A percentile compares a stretch with the other conserved stretches of the same genome.
Conservation (phyloP, 257 asterid genomes). For the Nicotiana tabacum region DNA sequence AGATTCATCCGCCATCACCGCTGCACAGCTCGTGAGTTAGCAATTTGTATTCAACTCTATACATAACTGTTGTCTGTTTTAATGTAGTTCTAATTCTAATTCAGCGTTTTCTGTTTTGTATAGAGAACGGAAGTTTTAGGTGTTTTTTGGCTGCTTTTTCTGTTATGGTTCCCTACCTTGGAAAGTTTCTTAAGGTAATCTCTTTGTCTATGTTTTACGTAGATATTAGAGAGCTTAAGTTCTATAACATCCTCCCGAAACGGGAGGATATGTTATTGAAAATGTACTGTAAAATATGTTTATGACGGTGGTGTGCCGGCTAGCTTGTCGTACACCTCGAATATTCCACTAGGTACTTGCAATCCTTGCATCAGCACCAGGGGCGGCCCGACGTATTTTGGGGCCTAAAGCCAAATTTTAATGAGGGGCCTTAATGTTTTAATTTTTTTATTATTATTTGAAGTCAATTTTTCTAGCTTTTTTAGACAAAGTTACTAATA, state of each 20-base stretch:
- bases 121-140: slow-evolving; percentile 91
- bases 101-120: slow-evolving; percentile 3
- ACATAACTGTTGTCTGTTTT: background rate
- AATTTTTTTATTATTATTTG: no score
- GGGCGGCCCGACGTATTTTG: no score
- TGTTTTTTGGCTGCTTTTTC: slow-evolving; percentile 71
- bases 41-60: background rate
- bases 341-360: no score
- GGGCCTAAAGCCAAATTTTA: no score
- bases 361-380: no score
- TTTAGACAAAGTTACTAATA: no score
- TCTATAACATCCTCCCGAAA: background rate
- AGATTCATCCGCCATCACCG: slow-evolving; percentile 51
- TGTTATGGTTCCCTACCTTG: slow-evolving; percentile 69
- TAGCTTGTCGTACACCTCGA: no score
- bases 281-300: background rate
- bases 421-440: no score
- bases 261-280: background rate
- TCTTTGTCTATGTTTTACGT: background rate
- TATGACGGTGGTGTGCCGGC: no score
- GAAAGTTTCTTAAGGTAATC: slow-evolving; percentile 75
- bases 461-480: no score
- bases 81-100: background rate
- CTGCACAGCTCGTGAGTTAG: slow-evolving; percentile 66
- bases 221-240: background rate